Evolutionary conservation across 176 grass and related monocot species (phyloP).

Genomic region (Metroxylon sagu): DNA sequence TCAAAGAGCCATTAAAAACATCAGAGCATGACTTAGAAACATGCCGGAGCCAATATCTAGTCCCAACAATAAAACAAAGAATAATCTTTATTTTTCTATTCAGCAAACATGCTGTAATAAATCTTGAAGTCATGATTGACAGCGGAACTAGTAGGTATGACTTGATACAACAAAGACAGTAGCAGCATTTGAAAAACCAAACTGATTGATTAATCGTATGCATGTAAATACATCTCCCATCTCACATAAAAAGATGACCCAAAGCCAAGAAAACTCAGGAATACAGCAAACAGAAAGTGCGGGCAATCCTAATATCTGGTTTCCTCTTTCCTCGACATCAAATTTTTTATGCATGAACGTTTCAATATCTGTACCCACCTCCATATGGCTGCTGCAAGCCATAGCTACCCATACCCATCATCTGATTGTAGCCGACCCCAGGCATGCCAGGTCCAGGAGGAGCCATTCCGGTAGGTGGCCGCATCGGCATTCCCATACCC

Average conservation of each 20-base stretch:
- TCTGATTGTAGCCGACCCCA: constrained; percentile 64
- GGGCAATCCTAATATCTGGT: no score
- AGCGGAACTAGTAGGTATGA: neutral
- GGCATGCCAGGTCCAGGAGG: constrained; percentile 41
- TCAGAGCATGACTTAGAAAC: no score
- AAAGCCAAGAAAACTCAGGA: no score
- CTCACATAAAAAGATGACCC: no score
- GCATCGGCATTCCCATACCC: constrained; percentile 52
- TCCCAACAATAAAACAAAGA: neutral
- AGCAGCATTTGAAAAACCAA: no score
- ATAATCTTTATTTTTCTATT: constrained; percentile 40
- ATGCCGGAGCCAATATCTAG: no score
- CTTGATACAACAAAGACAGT: no score
- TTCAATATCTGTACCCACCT: constrained; percentile 61
- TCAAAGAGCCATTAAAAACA: no score
- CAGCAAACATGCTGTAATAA: constrained; percentile 59
- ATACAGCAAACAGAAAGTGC: no score
- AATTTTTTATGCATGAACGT: neutral
- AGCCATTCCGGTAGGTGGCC: constrained; percentile 48
- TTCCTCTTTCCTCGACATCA: constrained; percentile 7
- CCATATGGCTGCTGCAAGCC: constrained; percentile 72
- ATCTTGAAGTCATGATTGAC: constrained; percentile 23
- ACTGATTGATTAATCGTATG: no score
- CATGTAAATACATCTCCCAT: no score
- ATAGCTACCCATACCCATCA: constrained; percentile 48